Percentiles rank a stretch among this genome's conserved stretches.
phyloP scores from a whole-genome alignment of 345 rosid genomes.

The Linum usitatissimum region DNA sequence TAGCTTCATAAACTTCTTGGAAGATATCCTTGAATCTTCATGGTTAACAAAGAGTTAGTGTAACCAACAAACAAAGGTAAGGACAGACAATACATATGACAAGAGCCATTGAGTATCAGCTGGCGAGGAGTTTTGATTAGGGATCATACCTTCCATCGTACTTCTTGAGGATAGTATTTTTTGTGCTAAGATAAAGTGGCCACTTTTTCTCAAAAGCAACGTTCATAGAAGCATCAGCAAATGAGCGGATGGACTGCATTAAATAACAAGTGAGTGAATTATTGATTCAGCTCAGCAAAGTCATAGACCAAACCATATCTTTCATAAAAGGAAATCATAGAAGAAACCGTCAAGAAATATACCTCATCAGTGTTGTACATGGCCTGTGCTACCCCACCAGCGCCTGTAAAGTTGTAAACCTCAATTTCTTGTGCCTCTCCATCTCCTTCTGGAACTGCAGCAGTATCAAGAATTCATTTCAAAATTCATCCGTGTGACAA shows the following conservation, averaged over 20 bases:
- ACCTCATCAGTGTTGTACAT: conserved; percentile 99
- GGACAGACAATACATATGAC: background rate
- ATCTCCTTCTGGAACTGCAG: conserved; percentile 66
- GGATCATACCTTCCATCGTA: conserved; percentile 86
- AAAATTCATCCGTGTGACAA: background rate
- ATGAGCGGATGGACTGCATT: conserved; percentile 72
- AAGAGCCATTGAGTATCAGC: no score
- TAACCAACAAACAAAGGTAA: background rate
- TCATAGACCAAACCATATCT: no score
- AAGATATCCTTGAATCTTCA: conserved; percentile 95
- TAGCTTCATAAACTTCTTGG: conserved; percentile 89
- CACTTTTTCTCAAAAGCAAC: conserved; percentile 87
- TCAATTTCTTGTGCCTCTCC: conserved; percentile 65
- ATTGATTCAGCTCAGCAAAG: background rate
- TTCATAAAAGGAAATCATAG: background rate
- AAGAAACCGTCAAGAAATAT: conserved; percentile 1
- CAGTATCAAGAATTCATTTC: conserved; percentile 1
- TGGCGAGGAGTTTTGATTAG: background rate
- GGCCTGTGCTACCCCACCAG: conserved; percentile 81
- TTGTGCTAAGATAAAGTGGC: conserved; percentile 99
- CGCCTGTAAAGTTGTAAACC: conserved; percentile 79
- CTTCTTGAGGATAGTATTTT: conserved; percentile 95
- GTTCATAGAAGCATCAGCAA: conserved; percentile 93
- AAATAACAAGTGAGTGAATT: background rate
- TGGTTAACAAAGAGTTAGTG: conserved; percentile 7